phyloP scores from a whole-genome alignment of 2,329 filamentous ascomycete species.

The Aspergillus cejpii region DNA sequence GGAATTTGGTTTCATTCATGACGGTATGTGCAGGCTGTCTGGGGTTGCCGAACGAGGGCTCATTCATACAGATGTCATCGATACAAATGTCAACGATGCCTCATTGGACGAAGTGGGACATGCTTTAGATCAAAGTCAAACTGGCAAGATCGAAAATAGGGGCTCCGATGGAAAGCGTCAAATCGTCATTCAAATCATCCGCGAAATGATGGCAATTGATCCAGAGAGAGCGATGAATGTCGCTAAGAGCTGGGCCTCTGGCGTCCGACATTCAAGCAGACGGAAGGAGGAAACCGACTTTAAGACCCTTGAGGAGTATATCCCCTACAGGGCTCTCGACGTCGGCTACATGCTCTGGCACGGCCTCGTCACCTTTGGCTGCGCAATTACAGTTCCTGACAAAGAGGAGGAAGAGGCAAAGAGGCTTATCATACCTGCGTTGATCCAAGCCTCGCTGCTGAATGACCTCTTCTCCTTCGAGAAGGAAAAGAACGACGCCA shows the following conservation, averaged over 20 bases:
- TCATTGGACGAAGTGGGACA: background rate
- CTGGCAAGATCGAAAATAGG: background rate
- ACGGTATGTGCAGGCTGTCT: constrained; percentile 22
- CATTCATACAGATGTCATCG: background rate
- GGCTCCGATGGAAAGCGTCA: constrained; percentile 14
- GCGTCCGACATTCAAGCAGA: background rate
- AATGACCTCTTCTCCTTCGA: constrained; percentile 40
- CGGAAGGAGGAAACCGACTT: constrained; percentile 13
- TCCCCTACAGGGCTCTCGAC: constrained; percentile 24
- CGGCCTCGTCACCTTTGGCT: constrained; percentile 34
- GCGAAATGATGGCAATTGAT: constrained; percentile 27
- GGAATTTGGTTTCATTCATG: constrained; percentile 40
- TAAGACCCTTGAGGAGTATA: constrained; percentile 22
- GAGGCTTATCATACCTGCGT: constrained; percentile 26
- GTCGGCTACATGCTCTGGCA: constrained; percentile 31
- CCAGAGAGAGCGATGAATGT: constrained; percentile 17
- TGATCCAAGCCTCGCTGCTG: constrained; percentile 26
- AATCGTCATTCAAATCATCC: constrained; percentile 17
- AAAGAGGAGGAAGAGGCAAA: constrained; percentile 28
- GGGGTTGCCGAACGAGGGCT: background rate
- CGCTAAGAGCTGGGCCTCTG: constrained; percentile 23
- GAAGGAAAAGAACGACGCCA: constrained; percentile 31
- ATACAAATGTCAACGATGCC: background rate
- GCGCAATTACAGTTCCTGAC: constrained; percentile 35
- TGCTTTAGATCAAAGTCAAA: background rate